phyloP scores from a whole-genome alignment of 495 filamentous ascomycete species.

The Tuber indicum region DNA sequence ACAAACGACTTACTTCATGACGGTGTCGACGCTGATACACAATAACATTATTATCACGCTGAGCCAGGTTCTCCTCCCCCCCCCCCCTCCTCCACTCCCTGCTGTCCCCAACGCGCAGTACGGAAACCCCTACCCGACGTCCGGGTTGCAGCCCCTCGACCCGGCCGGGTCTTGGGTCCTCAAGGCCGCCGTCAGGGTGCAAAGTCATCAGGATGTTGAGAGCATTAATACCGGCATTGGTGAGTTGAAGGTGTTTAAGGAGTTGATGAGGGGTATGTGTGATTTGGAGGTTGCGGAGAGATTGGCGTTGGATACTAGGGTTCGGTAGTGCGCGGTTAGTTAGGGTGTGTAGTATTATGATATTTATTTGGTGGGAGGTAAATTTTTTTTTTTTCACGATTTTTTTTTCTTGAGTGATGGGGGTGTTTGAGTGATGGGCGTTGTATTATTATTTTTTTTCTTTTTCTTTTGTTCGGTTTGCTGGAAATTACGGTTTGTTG shows the following conservation, averaged over 20 bases:
- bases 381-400: not conserved
- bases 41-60: slow-evolving; percentile 47
- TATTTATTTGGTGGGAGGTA: not conserved
- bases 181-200: slow-evolving; percentile 43
- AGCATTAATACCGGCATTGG: slow-evolving; percentile 52
- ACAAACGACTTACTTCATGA: slow-evolving; percentile 45
- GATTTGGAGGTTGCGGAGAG: slow-evolving; percentile 59
- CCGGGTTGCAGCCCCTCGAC: slow-evolving; percentile 30
- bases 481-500: not conserved
- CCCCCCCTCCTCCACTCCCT: slow-evolving; percentile 46
- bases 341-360: not conserved
- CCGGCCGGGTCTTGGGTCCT: slow-evolving; percentile 40
- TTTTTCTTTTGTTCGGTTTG: not conserved
- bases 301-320: slow-evolving; percentile 59
- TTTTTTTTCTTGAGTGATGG: not conserved
- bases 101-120: slow-evolving; percentile 10
- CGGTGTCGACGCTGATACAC: slow-evolving; percentile 46
- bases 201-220: slow-evolving; percentile 45
- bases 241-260: slow-evolving; percentile 56
- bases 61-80: slow-evolving; percentile 42
- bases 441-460: not conserved
- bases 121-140: slow-evolving; percentile 29
- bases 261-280: slow-evolving; percentile 58
- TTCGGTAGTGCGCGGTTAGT: slow-evolving; percentile 38
- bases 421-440: not conserved